These are phyloP conservation scores for Candida tetrigidarum DNA, from an alignment of 1,139 yeast species.

Conservation along the genomic window DNA sequence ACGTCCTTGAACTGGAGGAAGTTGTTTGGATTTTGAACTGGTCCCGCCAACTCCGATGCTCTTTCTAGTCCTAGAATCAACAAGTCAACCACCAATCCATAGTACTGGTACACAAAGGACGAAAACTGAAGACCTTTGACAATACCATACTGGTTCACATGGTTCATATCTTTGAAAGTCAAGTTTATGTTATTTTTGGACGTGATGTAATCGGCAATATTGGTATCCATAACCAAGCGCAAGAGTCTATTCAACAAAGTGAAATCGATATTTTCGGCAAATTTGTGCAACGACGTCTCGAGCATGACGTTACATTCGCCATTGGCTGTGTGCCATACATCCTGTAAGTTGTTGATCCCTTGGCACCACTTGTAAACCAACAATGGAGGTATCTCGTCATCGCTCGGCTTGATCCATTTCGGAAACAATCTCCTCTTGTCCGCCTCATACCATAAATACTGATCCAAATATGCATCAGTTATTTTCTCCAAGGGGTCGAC, in stretches of 20 bases:
- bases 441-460: slow-evolving; percentile 95
- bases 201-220: slow-evolving; percentile 93
- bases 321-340: slow-evolving; percentile 76
- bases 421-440: slow-evolving; percentile 90
- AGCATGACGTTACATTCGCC: slow-evolving; percentile 88
- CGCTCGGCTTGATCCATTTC: slow-evolving; percentile 95
- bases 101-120: slow-evolving; percentile 87
- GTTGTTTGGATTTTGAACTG: slow-evolving; percentile 69
- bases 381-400: slow-evolving; percentile 90
- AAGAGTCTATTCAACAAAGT: slow-evolving; percentile 83
- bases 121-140: slow-evolving; percentile 90
- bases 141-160: slow-evolving; percentile 86
- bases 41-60: slow-evolving; percentile 88
- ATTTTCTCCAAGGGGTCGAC: slow-evolving; percentile 94
- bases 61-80: slow-evolving; percentile 83
- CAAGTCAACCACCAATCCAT: slow-evolving; percentile 84
- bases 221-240: slow-evolving; percentile 83
- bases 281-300: slow-evolving; percentile 69
- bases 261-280: slow-evolving; percentile 86
- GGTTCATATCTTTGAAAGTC: slow-evolving; percentile 94
- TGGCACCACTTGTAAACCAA: slow-evolving; percentile 95
- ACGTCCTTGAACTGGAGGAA: slow-evolving; percentile 71
- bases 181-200: slow-evolving; percentile 85
- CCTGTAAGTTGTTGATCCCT: slow-evolving; percentile 80
- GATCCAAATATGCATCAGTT: slow-evolving; percentile 95